Base-by-base conservation (phyloP, 2,329 filamentous ascomycete species). In the Hymenoscyphus infarciens region DNA sequence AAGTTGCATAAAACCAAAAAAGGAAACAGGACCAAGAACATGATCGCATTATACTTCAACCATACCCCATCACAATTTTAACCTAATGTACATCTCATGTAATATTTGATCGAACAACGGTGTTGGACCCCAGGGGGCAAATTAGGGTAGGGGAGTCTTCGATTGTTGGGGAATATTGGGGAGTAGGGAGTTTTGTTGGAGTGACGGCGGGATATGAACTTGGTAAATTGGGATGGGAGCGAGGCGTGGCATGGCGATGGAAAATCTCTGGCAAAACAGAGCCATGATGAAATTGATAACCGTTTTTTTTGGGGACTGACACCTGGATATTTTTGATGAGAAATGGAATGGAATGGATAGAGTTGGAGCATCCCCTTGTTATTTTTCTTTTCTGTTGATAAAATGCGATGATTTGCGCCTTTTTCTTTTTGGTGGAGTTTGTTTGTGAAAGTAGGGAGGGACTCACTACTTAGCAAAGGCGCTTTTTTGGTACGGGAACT, bases 61-160 rank as follows among this genome's bases (percentile, higher is more conserved):
- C 13, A 13, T 7, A 57, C n/a, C 33, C 35, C 31, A 49, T 31
- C 15, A 13, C 56, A 57, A 56, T 1, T 39, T 39, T 42, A 22
- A 39, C 49, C 54, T 56, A 55, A 38, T 57, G 39, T 59, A 57
- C 42, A 29, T 60, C 33, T 45, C 52, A 56, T 57, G 53, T 63
- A 55, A 60, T 63, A 58, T 57, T 54, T 49, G 42, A 35, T 52
- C 19, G 13, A 35, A 35, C 42, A 22, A 10, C 42, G 52, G 49
- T 56, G 33, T 61, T 61, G 33, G 49, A 19, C 25, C 16, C 4
- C 22, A 22, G 27, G n/a, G 27, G 55, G 15, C 45, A 52, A 39
- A n/a, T 16, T 8, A 16, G 38, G 38, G 55, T 8, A 22, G 19
- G 42, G n/a, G 42, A 19, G n/a, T 7, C 5, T 22, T 49, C 19